A percentile compares a stretch with the other conserved stretches of the same genome.
Conservation (phyloP, 495 filamentous ascomycete species). For the Xylaria cubensis region DNA sequence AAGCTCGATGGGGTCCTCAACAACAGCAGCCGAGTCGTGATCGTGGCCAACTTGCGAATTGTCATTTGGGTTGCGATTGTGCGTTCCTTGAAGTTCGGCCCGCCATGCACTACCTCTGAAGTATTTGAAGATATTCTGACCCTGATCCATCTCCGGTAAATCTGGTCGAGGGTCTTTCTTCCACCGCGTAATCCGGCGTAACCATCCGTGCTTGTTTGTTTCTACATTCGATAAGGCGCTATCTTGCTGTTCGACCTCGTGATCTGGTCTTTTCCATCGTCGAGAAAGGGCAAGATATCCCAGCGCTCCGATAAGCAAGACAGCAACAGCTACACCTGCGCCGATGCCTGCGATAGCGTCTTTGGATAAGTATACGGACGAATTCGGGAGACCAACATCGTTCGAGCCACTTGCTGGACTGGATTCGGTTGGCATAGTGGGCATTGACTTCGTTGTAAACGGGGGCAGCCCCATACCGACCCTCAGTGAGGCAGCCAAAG, state of each 20-base stretch:
- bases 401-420: not conserved
- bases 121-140: not conserved
- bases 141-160: conserved; percentile 2
- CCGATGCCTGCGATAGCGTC: not conserved
- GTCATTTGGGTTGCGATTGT: not conserved
- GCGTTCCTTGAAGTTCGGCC: not conserved
- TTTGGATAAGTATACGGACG: not conserved
- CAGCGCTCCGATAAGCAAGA: not conserved
- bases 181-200: not conserved
- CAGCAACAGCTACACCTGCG: not conserved
- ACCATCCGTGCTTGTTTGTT: not conserved
- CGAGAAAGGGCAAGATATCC: not conserved
- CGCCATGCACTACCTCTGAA: not conserved
- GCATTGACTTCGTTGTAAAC: not conserved
- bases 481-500: no score
- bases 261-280: not conserved
- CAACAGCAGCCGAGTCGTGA: not conserved
- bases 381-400: not conserved
- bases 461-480: no score
- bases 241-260: not conserved
- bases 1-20: not conserved
- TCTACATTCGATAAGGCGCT: no score
- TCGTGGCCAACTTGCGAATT: not conserved
- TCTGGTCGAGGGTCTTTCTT: not conserved
- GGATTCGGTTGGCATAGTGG: not conserved